Evolutionary conservation across 2,329 filamentous ascomycete genomes (phyloP).

Genomic region (Capronia americana): DNA sequence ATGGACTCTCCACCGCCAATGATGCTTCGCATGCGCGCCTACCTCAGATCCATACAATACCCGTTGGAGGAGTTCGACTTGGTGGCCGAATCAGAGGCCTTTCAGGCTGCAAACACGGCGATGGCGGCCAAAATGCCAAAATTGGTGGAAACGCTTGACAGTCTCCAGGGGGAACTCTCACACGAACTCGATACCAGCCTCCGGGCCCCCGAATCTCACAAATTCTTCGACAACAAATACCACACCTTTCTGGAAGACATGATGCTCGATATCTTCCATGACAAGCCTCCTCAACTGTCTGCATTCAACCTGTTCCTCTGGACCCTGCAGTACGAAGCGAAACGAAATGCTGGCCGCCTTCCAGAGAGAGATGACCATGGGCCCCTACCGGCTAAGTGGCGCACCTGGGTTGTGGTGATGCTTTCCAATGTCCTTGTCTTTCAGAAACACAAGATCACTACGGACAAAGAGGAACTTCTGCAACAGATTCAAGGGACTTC

Average conservation of each 20-base stretch:
- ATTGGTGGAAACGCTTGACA: not conserved
- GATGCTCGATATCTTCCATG: not conserved
- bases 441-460: not conserved
- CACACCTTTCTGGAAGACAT: not conserved
- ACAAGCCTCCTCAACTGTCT: slow-evolving; percentile 1
- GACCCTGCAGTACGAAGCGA: not conserved
- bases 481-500: not conserved
- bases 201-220: not conserved
- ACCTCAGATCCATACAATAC: not conserved
- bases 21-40: not conserved
- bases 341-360: not conserved
- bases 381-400: not conserved
- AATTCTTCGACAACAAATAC: not conserved
- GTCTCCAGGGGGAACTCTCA: not conserved
- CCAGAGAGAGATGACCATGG: not conserved
- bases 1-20: not conserved
- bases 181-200: not conserved
- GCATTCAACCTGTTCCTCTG: slow-evolving; percentile 1
- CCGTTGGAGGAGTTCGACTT: not conserved
- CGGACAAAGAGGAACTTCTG: not conserved
- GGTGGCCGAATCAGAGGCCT: not conserved
- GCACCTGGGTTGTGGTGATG: not conserved
- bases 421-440: not conserved
- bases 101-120: not conserved
- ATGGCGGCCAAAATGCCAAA: slow-evolving; percentile 1